Base-by-base conservation (phyloP, 345 rosid species). In the Euphorbia peplus region DNA sequence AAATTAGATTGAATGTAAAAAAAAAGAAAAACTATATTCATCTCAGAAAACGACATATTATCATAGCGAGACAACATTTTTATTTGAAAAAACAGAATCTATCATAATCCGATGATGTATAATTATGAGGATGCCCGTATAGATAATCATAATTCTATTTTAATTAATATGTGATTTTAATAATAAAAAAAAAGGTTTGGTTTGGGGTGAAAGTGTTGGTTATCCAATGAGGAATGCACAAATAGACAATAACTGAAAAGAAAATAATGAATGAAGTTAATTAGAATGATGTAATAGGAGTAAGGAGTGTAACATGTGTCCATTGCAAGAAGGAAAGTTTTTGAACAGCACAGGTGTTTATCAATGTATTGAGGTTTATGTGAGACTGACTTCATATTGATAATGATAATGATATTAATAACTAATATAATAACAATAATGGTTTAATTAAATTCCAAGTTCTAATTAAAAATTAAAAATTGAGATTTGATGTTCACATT, bases 251-350 rank as follows among this genome's bases (percentile, higher is more conserved):
- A 44, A 44, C 4, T 15, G 2, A 25, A 5, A 5, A 4, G n/a
- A n/a, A n/a, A n/a, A n/a, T n/a, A n/a, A 52, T 57, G 32, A 76
- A 67, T 50, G 55, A 9, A 12, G 50, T 12, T 44, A 44, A 7
- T 44, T 44, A 44, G 25, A 26, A 2, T 70, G 84, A 81, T 81
- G 76, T 63, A 72, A 78, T 18, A 44, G 75, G 62, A 63, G 73
- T 63, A 56, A 24, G 75, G 76, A 67, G 70, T 28, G 55, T 8
- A 66, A 74, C 57, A 68, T 18, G 70, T 66, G 59, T 75, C 74
- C 70, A 69, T 29, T 39, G 12, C 51, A 65, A 4, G 25, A 7
- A 15, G 37, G 26, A 44, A 47, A 14, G 35, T 26, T 37, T 39
- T 64, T 19, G 56, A 3, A 21, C n/a, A n/a, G n/a, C n/a, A n/a